Conservation (phyloP, 805 yeast species). For the Metschnikowia reukaufii region DNA sequence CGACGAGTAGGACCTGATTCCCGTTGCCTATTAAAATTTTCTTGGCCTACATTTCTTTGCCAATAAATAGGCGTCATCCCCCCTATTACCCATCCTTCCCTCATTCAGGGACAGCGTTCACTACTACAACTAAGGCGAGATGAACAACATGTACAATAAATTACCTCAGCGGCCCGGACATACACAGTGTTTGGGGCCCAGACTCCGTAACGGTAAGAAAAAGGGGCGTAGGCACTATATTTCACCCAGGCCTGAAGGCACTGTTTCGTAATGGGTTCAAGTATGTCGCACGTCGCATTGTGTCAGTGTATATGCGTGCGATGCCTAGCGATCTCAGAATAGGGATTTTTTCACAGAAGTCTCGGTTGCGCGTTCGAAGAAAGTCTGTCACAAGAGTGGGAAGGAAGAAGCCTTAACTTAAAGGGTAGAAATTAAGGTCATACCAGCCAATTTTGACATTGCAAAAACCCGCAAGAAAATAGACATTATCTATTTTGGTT, state of each 20-base stretch:
- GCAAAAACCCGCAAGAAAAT: too few relatives aligned
- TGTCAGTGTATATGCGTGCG: neutral
- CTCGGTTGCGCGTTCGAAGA: conserved; percentile 2
- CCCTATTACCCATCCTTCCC: too few relatives aligned
- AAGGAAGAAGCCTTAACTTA: too few relatives aligned
- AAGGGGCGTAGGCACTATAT: neutral
- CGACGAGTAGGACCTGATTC: too few relatives aligned
- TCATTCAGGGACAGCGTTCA: too few relatives aligned
- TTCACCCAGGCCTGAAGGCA: neutral
- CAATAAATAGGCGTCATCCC: too few relatives aligned
- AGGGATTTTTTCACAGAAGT: neutral
- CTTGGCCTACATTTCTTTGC: too few relatives aligned
- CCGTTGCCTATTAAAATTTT: too few relatives aligned
- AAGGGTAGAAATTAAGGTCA: too few relatives aligned
- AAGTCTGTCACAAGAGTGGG: too few relatives aligned
- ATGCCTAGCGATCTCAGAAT: conserved; percentile 1
- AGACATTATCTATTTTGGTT: too few relatives aligned
- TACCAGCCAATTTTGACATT: too few relatives aligned
- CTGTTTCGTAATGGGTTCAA: neutral
- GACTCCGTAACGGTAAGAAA: neutral
- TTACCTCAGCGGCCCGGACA: neutral
- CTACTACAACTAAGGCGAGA: neutral
- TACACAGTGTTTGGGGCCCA: neutral
- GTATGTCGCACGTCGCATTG: neutral
- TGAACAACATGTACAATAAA: neutral